Evolutionary conservation across 1,139 yeast genomes (phyloP).

Genomic region (Pichiaceae sp.): DNA sequence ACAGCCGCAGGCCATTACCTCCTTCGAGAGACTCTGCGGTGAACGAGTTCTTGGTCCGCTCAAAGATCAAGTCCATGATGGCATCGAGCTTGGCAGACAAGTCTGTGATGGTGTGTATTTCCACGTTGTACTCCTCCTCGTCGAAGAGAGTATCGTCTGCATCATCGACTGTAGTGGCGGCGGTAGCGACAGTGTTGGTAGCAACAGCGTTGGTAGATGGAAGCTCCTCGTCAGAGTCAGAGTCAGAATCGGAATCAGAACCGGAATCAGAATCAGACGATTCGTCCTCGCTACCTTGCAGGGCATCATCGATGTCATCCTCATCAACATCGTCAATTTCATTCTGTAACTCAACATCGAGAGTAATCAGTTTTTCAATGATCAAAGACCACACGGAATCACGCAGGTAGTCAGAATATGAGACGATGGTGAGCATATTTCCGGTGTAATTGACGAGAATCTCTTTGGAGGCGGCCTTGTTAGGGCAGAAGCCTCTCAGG

Average conservation of each 20-base stretch:
- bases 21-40: slow-evolving; percentile 42
- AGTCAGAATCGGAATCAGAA: slow-evolving; percentile 23
- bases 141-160: slow-evolving; percentile 23
- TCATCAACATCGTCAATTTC: slow-evolving; percentile 82
- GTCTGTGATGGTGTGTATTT: slow-evolving; percentile 48
- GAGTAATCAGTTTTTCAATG: slow-evolving; percentile 70
- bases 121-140: slow-evolving; percentile 28
- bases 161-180: slow-evolving; percentile 25
- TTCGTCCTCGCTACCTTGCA: slow-evolving; percentile 31
- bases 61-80: slow-evolving; percentile 48
- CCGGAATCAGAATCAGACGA: slow-evolving; percentile 21
- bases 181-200: slow-evolving; percentile 20
- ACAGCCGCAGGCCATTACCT: slow-evolving; percentile 67
- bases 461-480: slow-evolving; percentile 54
- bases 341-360: slow-evolving; percentile 92
- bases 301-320: slow-evolving; percentile 50
- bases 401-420: slow-evolving; percentile 69
- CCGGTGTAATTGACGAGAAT: slow-evolving; percentile 55
- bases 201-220: slow-evolving; percentile 23
- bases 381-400: slow-evolving; percentile 73
- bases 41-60: slow-evolving; percentile 40
- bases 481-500: slow-evolving; percentile 62
- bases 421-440: slow-evolving; percentile 50
- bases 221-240: slow-evolving; percentile 22
- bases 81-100: slow-evolving; percentile 64